A percentile compares a stretch with the other conserved stretches of the same genome.
Conservation (phyloP, 306 rosid genomes). For the Rosa lucieae region DNA sequence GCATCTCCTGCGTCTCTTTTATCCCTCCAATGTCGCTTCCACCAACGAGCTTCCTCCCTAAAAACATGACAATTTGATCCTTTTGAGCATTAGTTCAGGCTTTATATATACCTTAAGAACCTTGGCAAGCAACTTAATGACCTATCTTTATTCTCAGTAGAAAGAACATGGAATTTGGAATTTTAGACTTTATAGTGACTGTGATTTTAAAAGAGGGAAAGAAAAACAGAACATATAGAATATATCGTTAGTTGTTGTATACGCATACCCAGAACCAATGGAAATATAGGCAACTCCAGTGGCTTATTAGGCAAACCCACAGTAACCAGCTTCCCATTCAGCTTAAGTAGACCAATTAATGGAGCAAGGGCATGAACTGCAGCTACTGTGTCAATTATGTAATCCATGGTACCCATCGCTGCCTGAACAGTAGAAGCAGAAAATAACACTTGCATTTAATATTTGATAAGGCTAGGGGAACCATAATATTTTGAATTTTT, state of each 20-base stretch:
- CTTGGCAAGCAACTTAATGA: background rate
- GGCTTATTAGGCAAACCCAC: conserved; percentile 82
- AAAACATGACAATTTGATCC: background rate
- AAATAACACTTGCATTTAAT: background rate
- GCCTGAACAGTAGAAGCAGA: conserved; percentile 41
- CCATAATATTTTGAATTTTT: background rate
- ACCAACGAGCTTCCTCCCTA: conserved; percentile 79
- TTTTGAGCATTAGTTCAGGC: background rate
- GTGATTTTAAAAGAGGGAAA: background rate
- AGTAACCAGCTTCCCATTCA: conserved; percentile 82
- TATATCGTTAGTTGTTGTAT: background rate
- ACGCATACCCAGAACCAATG: conserved; percentile 58
- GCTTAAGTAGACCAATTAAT: conserved; percentile 68
- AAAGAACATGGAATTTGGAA: background rate
- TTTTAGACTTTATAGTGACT: background rate
- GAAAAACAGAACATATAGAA: background rate
- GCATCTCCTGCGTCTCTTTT: conserved; percentile 97
- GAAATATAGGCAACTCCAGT: conserved; percentile 65
- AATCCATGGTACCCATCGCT: conserved; percentile 79
- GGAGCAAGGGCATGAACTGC: conserved; percentile 73
- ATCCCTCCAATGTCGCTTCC: conserved; percentile 90
- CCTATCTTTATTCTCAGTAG: background rate
- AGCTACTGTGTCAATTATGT: conserved; percentile 80
- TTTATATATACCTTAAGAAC: background rate
- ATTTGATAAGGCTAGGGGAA: background rate